Percentiles rank a stretch among this genome's conserved stretches.
phyloP scores from a whole-genome alignment of 1,284 basidiomycete genomes.

The Microbotryum scabiosae region DNA sequence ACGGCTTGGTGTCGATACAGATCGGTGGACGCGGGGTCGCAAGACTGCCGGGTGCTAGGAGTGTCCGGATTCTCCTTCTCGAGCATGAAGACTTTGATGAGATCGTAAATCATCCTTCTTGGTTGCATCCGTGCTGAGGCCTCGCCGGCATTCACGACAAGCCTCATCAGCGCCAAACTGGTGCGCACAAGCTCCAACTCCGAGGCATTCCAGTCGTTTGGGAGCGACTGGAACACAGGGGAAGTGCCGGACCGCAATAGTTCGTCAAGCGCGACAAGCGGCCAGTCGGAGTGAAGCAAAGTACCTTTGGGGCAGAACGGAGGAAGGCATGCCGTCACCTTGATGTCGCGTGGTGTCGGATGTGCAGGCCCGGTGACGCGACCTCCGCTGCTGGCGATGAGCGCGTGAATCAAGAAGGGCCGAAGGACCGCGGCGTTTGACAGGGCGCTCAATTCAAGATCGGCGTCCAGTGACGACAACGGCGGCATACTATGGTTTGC shows the following conservation, averaged over 20 bases:
- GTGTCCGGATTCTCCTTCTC: slow-evolving; percentile 50
- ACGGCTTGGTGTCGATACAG: too few species aligned
- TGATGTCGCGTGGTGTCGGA: slow-evolving; percentile 40
- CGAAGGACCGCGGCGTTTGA: slow-evolving; percentile 38
- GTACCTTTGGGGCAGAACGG: slow-evolving; percentile 46
- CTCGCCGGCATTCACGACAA: slow-evolving; percentile 44
- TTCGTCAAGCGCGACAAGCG: slow-evolving; percentile 63
- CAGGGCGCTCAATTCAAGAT: slow-evolving; percentile 9
- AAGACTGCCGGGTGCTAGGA: too few species aligned
- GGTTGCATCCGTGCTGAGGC: too few species aligned
- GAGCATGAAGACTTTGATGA: slow-evolving; percentile 93
- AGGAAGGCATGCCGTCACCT: slow-evolving; percentile 37
- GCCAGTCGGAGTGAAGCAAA: slow-evolving; percentile 65
- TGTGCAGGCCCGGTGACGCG: slow-evolving; percentile 37
- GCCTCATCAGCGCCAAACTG: slow-evolving; percentile 52
- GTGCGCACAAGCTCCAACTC: slow-evolving; percentile 70
- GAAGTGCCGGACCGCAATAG: slow-evolving; percentile 71
- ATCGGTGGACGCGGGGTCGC: too few species aligned
- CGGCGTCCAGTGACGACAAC: slow-evolving; percentile 16
- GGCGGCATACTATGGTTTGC: background rate
- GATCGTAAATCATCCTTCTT: slow-evolving; percentile 51
- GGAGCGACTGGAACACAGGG: slow-evolving; percentile 58
- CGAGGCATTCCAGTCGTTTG: slow-evolving; percentile 64
- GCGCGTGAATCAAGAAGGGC: slow-evolving; percentile 41
- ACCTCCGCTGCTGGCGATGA: slow-evolving; percentile 38